Base-by-base conservation (phyloP, 140 eudicot species). In the Flaveria floridana region DNA sequence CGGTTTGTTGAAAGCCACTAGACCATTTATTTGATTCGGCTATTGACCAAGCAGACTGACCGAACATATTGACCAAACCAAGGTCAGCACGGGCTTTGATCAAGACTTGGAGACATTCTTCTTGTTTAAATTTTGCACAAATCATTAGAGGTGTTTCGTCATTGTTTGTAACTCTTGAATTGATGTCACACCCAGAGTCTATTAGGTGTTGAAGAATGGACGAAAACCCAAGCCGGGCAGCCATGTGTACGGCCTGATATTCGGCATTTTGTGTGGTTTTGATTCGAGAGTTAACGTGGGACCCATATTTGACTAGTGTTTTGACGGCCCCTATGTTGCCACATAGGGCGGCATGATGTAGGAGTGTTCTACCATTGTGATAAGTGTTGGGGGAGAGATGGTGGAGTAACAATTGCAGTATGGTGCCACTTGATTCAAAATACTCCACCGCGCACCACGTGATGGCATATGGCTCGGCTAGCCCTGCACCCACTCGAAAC, bases 361-460 rank as follows among this genome's bases (percentile, higher is more conserved):
- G 87, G 52, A 90, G 91, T 53, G 87, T 87, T 83, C 98, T 88
- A 50, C 91, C 95, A 10, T 68, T 59, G 80, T 88, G 95, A 26
- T 76, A 59, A 53, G 74, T 37, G 57, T 86, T 66, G 7, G 81
- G 76, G 34, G 92, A 75, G 59, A 73, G 37, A 67, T 75, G 83
- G 39, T 86, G 84, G 71, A 93, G 89, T 65, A 93, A 85, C 95
- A 86, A 85, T 69, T 67, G 79, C 66, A 93, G 77, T 47, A 93
- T 93, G 50, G 91, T 48, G 18, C 98, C 98, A 65, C 80, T 87
- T 28, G 84, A 76, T 82, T 93, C 98, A 48, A 86, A 93, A 67
- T 89, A 93, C 80, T 93, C 98, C 13, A 93, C 89, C 25, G 96
- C 98, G 58, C 95, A 89, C 95, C 97, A 93, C 28, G 88, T 82